Percentiles rank a stretch among this genome's conserved stretches.
Conservation (phyloP, 352 stramenopile species). For the Blastocystis sp. region DNA sequence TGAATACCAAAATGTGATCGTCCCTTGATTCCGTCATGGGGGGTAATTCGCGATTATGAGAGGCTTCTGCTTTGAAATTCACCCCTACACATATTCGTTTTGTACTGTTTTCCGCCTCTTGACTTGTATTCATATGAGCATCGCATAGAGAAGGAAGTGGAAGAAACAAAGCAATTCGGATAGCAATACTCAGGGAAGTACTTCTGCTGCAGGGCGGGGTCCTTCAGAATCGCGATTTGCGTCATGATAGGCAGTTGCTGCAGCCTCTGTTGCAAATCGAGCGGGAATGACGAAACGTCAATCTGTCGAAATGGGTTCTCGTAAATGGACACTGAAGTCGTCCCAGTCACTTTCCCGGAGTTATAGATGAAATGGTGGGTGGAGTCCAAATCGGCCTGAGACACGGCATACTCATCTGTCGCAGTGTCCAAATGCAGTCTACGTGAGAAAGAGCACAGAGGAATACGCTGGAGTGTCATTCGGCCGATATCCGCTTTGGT, state of each 20-base stretch:
- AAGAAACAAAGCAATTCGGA: neutral
- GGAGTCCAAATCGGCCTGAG: neutral
- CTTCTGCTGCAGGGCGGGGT: neutral
- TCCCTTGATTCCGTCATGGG: neutral
- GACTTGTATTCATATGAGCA: too few relatives aligned
- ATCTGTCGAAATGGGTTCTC: slow-evolving; percentile 33
- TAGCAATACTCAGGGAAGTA: slow-evolving; percentile 31
- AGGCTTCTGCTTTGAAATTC: neutral
- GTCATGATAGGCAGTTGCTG: slow-evolving; percentile 22
- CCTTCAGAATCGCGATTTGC: slow-evolving; percentile 62
- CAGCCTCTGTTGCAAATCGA: slow-evolving; percentile 9
- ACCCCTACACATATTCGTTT: neutral
- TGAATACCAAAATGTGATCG: slow-evolving; percentile 54
- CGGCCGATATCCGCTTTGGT: too few relatives aligned
- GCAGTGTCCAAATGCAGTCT: neutral
- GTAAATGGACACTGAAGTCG: neutral
- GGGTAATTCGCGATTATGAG: neutral
- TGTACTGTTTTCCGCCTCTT: too few relatives aligned
- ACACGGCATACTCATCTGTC: neutral
- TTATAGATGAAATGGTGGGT: neutral
- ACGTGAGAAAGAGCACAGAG: neutral
- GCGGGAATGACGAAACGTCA: slow-evolving; percentile 10
- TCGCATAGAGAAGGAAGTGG: neutral
- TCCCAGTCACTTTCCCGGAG: neutral
- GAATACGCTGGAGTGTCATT: too few relatives aligned